Conservation (phyloP, 331 rosid species). For the Phaseolus coccineus region DNA sequence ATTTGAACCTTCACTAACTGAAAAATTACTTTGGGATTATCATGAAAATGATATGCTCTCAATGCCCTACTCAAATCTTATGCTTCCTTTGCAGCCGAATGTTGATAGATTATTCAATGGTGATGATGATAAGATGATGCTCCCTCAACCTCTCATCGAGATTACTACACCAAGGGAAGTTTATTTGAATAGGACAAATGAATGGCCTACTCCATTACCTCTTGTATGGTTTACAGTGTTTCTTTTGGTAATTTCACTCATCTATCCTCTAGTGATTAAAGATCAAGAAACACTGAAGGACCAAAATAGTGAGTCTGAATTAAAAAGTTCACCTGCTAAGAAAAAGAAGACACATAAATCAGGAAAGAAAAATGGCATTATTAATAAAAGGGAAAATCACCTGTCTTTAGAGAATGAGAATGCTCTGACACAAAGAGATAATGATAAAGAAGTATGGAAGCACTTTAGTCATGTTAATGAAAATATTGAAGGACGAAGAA, state of each 20-base stretch:
- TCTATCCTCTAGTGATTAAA: constrained; percentile 38
- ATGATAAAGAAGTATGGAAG: constrained; percentile 42
- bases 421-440: constrained; percentile 31
- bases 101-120: constrained; percentile 35
- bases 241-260: constrained; percentile 45
- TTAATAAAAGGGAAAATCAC: constrained; percentile 48
- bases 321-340: constrained; percentile 56
- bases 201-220: constrained; percentile 45
- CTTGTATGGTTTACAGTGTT: constrained; percentile 38
- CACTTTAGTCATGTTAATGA: constrained; percentile 45
- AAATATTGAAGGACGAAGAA: constrained; percentile 60
- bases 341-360: constrained; percentile 60
- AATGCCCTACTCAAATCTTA: constrained; percentile 42
- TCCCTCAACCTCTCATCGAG: constrained; percentile 44
- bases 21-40: constrained; percentile 42
- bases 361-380: constrained; percentile 45
- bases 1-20: constrained; percentile 49
- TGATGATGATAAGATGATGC: constrained; percentile 39
- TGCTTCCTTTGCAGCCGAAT: constrained; percentile 45
- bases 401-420: constrained; percentile 52
- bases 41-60: constrained; percentile 47
- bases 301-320: constrained; percentile 42
- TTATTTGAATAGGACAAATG: constrained; percentile 34
- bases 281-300: constrained; percentile 36
- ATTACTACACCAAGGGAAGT: constrained; percentile 33